A percentile compares a stretch with the other conserved stretches of the same genome.
These are phyloP conservation scores for Fragilaria crotonensis DNA, from an alignment of 108 stramenopile genomes.

Conservation along the genomic window DNA sequence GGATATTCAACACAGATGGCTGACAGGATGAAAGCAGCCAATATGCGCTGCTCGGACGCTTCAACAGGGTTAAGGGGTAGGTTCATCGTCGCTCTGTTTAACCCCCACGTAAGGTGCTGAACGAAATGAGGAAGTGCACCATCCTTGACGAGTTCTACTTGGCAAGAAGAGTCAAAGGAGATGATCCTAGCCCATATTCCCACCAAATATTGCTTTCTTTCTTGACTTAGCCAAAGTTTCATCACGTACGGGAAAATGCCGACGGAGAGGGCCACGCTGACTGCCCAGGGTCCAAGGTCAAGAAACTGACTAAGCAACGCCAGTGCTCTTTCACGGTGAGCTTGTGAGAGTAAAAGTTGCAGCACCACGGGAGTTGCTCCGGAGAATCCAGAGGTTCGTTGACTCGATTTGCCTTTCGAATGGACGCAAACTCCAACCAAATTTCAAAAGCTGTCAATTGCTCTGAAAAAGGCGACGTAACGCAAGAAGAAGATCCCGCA, in stretches of 20 bases:
- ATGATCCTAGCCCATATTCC: constrained; percentile 95
- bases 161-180: constrained; percentile 84
- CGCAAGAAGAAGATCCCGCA: constrained; percentile 3
- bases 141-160: constrained; percentile 89
- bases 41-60: constrained; percentile 68
- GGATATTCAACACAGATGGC: constrained; percentile 67
- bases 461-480: constrained; percentile 85
- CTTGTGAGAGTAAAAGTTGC: constrained; percentile 88
- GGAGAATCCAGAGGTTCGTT: constrained; percentile 53
- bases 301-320: constrained; percentile 83
- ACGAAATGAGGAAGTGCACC: constrained; percentile 81
- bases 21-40: constrained; percentile 89
- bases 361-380: constrained; percentile 96
- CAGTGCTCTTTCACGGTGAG: constrained; percentile 88
- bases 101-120: constrained; percentile 60
- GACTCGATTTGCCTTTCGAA: constrained; percentile 18
- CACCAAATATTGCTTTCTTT: constrained; percentile 87
- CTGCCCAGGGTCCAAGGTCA: constrained; percentile 92
- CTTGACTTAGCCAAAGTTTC: constrained; percentile 89
- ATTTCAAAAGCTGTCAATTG: constrained; percentile 97
- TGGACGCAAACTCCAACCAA: constrained; percentile 89
- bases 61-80: constrained; percentile 15
- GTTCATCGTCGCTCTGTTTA: constrained; percentile 9
- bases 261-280: constrained; percentile 86
- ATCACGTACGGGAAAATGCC: constrained; percentile 97